phyloP scores from a whole-genome alignment of 768 basidiomycete genomes.

The Lentinus tigrinus region DNA sequence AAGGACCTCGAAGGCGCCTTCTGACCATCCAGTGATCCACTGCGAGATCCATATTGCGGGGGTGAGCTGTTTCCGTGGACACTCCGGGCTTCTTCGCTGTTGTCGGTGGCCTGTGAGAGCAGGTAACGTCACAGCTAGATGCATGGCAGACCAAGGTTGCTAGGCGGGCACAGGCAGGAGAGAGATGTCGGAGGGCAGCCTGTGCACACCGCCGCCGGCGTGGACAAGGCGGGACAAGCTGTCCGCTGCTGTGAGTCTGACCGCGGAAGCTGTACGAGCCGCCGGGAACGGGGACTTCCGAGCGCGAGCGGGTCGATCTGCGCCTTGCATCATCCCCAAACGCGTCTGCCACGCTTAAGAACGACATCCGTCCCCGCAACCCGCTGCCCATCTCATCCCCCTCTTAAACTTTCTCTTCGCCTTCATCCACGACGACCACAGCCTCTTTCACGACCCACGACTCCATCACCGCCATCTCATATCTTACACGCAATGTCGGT shows the following conservation, averaged over 20 bases:
- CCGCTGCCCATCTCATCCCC: background rate
- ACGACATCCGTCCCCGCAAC: background rate
- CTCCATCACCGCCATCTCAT: background rate
- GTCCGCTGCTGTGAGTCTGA: background rate
- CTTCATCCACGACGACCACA: background rate
- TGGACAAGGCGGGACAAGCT: no score
- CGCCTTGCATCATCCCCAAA: background rate
- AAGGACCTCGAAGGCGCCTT: no score
- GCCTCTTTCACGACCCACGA: background rate
- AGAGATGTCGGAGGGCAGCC: background rate
- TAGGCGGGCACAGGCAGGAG: background rate
- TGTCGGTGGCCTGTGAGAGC: no score
- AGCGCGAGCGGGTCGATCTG: conserved; percentile 3
- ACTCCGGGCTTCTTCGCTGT: no score
- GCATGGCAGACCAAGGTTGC: no score
- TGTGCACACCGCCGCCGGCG: no score
- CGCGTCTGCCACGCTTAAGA: background rate
- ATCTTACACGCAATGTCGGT: conserved; percentile 48
- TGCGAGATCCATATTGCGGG: no score
- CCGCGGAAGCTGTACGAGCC: background rate
- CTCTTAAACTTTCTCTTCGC: background rate
- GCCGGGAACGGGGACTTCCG: conserved; percentile 16
- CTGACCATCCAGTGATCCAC: no score
- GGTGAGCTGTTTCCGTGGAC: no score
- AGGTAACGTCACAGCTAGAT: no score